A percentile compares a stretch with the other conserved stretches of the same genome.
Conservation (phyloP, 441 rosid genomes). For the Bruguiera hainesii region DNA sequence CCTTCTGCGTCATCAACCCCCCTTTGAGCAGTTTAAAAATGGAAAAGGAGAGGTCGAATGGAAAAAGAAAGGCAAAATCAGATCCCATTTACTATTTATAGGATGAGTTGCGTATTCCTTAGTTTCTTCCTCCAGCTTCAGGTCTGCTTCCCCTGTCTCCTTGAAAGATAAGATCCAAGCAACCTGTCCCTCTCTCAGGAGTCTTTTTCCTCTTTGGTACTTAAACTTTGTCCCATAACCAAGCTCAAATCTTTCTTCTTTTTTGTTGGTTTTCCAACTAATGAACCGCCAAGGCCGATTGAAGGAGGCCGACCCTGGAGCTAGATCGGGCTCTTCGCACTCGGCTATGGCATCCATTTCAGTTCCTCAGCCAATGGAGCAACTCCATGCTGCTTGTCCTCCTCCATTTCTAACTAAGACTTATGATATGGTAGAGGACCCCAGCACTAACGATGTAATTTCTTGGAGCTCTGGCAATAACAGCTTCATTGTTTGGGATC, state of each 20-base stretch:
- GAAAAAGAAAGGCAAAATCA: background rate
- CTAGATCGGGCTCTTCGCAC: constrained; percentile 14
- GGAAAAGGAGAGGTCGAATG: background rate
- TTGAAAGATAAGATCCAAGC: background rate
- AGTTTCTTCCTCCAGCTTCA: background rate
- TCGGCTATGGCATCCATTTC: constrained; percentile 5
- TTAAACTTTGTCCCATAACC: background rate
- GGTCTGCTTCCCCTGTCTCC: background rate
- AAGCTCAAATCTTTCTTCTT: constrained; percentile 5
- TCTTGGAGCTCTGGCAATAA: constrained; percentile 68
- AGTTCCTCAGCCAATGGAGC: constrained; percentile 68
- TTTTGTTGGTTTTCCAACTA: background rate
- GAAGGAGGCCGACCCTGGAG: constrained; percentile 29
- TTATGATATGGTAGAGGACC: constrained; percentile 65
- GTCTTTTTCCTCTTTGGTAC: background rate
- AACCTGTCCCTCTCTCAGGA: background rate
- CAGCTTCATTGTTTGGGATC: constrained; percentile 77
- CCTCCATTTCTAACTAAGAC: constrained; percentile 76
- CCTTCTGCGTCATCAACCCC: constrained; percentile 13
- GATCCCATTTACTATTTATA: background rate
- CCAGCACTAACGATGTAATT: constrained; percentile 48
- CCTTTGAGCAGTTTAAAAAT: background rate
- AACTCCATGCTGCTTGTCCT: constrained; percentile 58
- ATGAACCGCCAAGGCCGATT: constrained; percentile 28
- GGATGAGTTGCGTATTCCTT: background rate